Conservation (phyloP, 1,139 yeast species). For the Scheffersomyces cryptocercus region DNA sequence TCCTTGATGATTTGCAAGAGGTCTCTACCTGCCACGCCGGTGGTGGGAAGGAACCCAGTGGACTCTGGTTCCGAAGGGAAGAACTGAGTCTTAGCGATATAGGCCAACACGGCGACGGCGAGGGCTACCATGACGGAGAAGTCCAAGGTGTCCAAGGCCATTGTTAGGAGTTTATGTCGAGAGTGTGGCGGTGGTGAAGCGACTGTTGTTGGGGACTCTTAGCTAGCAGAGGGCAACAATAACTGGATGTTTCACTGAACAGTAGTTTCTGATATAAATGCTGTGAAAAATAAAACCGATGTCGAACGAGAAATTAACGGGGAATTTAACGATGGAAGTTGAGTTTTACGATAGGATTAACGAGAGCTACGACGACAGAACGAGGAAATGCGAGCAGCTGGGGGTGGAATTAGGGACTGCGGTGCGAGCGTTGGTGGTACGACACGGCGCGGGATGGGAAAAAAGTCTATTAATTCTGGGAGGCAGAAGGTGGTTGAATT, state of each 20-base stretch:
- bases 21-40: slow-evolving; percentile 51
- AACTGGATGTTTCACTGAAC: not conserved
- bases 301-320: too few relatives aligned
- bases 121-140: slow-evolving; percentile 66
- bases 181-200: too few relatives aligned
- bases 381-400: too few relatives aligned
- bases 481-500: too few relatives aligned
- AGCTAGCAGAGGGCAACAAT: not conserved
- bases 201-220: slow-evolving; percentile 1
- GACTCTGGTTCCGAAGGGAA: slow-evolving; percentile 43
- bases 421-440: too few relatives aligned
- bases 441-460: too few relatives aligned
- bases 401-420: too few relatives aligned
- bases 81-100: slow-evolving; percentile 63
- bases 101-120: slow-evolving; percentile 62
- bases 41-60: slow-evolving; percentile 40
- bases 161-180: slow-evolving; percentile 8
- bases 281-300: too few relatives aligned
- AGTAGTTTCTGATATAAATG: not conserved
- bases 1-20: slow-evolving; percentile 61
- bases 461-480: too few relatives aligned
- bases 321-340: too few relatives aligned
- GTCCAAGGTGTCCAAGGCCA: slow-evolving; percentile 70
- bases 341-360: too few relatives aligned
- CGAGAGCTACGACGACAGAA: too few relatives aligned